Evolutionary conservation across 2,329 filamentous ascomycete genomes (phyloP).

Genomic region (Calonectria henricotiae): DNA sequence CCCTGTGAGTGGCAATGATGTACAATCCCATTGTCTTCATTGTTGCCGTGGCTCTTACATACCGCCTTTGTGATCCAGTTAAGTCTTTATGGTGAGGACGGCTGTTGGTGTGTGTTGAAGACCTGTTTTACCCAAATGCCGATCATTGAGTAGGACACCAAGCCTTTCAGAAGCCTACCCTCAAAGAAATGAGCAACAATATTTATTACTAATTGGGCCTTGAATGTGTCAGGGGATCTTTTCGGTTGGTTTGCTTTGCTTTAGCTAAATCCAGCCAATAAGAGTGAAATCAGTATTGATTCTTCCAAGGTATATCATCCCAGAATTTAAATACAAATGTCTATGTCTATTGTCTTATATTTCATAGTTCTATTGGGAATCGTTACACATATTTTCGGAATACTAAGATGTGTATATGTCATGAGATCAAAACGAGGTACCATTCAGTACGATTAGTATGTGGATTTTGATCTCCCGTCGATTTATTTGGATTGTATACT

Average conservation of each 20-base stretch:
- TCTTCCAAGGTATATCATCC: slow-evolving; percentile 40
- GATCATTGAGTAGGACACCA: background rate
- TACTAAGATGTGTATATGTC: background rate
- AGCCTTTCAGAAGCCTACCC: background rate
- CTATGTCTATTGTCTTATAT: slow-evolving; percentile 33
- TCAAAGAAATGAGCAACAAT: background rate
- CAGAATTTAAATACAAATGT: slow-evolving; percentile 26
- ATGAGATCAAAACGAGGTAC: background rate
- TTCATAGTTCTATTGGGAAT: slow-evolving; percentile 37
- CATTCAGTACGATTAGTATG: slow-evolving; percentile 3
- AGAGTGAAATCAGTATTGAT: slow-evolving; percentile 25
- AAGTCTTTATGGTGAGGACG: slow-evolving; percentile 23
- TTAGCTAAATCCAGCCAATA: fast-evolving
- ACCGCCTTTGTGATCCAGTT: slow-evolving; percentile 17
- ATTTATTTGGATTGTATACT: background rate
- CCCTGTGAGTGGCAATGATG: slow-evolving; percentile 35
- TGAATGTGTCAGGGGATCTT: slow-evolving; percentile 36
- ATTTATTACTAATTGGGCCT: slow-evolving; percentile 1
- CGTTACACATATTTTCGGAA: slow-evolving; percentile 34
- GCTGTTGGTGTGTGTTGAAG: background rate
- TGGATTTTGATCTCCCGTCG: too few species aligned
- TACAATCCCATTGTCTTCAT: slow-evolving; percentile 20
- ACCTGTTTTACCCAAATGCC: background rate
- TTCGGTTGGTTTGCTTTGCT: slow-evolving; percentile 4
- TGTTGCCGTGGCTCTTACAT: slow-evolving; percentile 4